A percentile compares a stretch with the other conserved stretches of the same genome.
Evolutionary conservation across 2,329 filamentous ascomycete genomes (phyloP).

Genomic region (Sporothrix dimorphospora): DNA sequence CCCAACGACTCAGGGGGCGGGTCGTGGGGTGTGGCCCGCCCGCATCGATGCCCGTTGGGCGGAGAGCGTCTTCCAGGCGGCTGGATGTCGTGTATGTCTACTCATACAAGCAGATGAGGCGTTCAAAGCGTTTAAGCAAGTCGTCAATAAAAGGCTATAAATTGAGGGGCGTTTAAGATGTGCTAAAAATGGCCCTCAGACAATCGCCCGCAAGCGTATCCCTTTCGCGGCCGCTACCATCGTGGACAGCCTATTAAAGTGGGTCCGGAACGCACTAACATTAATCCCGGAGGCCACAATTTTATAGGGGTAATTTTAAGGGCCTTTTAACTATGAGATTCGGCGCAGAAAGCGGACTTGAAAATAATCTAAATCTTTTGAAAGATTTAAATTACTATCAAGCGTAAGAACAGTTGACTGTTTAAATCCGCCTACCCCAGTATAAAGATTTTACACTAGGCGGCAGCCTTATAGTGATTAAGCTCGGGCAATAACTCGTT

Average conservation of each 20-base stretch:
- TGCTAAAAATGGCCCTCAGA: neutral
- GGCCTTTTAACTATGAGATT: neutral
- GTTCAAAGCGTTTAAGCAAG: neutral
- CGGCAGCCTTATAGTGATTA: no score
- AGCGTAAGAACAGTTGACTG: no score
- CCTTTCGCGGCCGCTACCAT: neutral
- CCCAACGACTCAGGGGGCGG: neutral
- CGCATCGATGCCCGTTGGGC: neutral
- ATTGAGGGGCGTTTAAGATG: neutral
- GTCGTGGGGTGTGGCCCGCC: neutral
- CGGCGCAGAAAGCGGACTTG: neutral
- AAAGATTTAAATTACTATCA: neutral
- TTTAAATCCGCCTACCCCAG: no score
- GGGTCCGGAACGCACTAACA: slow-evolving; percentile 12
- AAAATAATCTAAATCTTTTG: neutral
- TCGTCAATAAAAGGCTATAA: neutral
- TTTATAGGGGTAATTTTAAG: neutral
- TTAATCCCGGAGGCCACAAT: neutral
- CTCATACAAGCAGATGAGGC: neutral
- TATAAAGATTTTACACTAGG: no score
- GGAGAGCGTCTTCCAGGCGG: neutral
- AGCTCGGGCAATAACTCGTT: no score
- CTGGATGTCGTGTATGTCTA: neutral
- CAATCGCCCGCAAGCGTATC: neutral
- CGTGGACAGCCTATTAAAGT: neutral